A percentile compares a stretch with the other conserved stretches of the same genome.
phyloP scores from a whole-genome alignment of 495 filamentous ascomycete genomes.

The Podospora comata region DNA sequence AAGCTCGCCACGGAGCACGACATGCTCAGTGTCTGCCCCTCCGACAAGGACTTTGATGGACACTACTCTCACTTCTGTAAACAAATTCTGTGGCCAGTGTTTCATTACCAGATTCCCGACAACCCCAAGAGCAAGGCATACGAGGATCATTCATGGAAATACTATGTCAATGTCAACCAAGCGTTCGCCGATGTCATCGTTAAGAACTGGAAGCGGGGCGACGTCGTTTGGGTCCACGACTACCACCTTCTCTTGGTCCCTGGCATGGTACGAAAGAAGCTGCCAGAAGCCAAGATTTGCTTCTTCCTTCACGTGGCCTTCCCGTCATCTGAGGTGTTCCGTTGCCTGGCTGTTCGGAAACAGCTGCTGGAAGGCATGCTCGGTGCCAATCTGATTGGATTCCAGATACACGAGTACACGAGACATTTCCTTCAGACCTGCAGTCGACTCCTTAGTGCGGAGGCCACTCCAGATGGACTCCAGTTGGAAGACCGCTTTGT shows the following conservation, averaged over 20 bases:
- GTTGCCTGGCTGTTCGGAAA: slow-evolving; percentile 79
- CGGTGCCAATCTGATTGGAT: slow-evolving; percentile 84
- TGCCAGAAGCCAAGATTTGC: slow-evolving; percentile 88
- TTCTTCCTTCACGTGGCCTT: slow-evolving; percentile 95
- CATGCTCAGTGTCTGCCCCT: slow-evolving; percentile 76
- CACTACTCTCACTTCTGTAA: slow-evolving; percentile 95
- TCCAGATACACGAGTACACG: slow-evolving; percentile 89
- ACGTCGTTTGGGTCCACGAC: slow-evolving; percentile 91
- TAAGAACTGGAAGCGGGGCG: slow-evolving; percentile 84
- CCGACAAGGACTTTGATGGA: slow-evolving; percentile 84
- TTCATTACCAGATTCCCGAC: slow-evolving; percentile 95
- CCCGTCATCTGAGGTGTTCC: slow-evolving; percentile 91
- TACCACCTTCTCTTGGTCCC: slow-evolving; percentile 94
- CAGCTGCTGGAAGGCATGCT: slow-evolving; percentile 86
- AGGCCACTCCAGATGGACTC: slow-evolving; percentile 80
- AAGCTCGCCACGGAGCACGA: slow-evolving; percentile 73
- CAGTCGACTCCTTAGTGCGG: slow-evolving; percentile 79
- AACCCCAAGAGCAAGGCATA: slow-evolving; percentile 97
- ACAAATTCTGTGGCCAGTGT: slow-evolving; percentile 83
- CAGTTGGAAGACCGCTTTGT: slow-evolving; percentile 92
- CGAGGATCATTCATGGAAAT: slow-evolving; percentile 92
- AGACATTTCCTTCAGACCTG: slow-evolving; percentile 92
- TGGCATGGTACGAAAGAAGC: slow-evolving; percentile 76
- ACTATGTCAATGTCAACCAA: slow-evolving; percentile 85
- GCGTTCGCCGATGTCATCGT: slow-evolving; percentile 86